Evolutionary conservation across 805 yeast species (phyloP), one percentile per base, ranked within the genome.

Genomic region (Wickerhamiella bombiphila): DNA sequence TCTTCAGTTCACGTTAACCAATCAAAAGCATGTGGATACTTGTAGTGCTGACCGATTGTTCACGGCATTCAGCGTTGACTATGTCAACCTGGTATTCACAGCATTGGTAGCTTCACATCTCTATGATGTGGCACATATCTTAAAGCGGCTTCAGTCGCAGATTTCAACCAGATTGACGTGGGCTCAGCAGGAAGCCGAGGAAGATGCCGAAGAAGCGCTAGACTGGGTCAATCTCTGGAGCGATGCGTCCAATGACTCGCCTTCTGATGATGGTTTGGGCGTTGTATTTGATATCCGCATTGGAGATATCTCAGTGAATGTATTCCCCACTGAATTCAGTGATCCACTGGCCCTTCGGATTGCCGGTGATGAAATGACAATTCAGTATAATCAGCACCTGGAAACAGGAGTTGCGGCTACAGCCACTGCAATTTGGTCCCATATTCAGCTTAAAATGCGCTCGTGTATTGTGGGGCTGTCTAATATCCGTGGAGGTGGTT

Each of bases 71-170:
- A 48, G 50, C 15, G 42, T 76, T 43, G 72, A 64, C 2, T 60
- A 71, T 0, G 63, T 76, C 13, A 72, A 71, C 40, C 50, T 81
- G 2, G 82, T 70, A 49, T 62, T 79, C 42, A 86, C 97, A 0
- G 83, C 94, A 0, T 65, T 91, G 50, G 77, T 93, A 0, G 91
- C 91, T 0, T 76, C 94, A 0, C 83, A 80, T 50, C 62, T 82
- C 22, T 65, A 77, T 45, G 95, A 86, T 55, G 76, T 91, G 32
- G 69, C 72, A 50, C 74, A 75, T 13, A 34, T 48, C 29, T 40
- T 48, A 36, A 41, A 45, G 36, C 48, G 49, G 4, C 36, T 48
- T 16, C 45, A 42, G 25, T 34, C 41, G 5, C 52, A 46, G 29
- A 37, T 46, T 13, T 40, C 50, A 11, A 35, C 20, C 9, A 41